Base-by-base conservation (phyloP, 2,329 filamentous ascomycete species). In the Coccinonectria pachysandricola region DNA sequence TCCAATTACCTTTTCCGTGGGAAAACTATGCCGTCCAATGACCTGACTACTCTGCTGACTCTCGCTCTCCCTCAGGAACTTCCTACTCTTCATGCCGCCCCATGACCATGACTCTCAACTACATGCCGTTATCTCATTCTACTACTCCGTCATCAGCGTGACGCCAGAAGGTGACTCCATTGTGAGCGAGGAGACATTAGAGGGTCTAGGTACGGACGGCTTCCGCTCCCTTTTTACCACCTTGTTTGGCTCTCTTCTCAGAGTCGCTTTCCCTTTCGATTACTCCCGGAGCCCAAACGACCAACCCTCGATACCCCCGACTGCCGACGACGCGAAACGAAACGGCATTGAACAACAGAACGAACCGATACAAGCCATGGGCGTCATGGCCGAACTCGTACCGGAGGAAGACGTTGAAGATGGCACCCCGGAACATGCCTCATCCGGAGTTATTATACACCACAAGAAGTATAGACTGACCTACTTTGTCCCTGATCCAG, bases 141-240 rank as follows among this genome's bases (percentile, higher is more conserved):
- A 94, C 57, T 79, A 82, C 32, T 80, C 85, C 24, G 83, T 88
- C 42, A 77, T 92, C 50, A 86, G 82, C 56, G 68, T 98, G 52
- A 94, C 84, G 48, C 68, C 85, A 35, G 91, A 98, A 67, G 91
- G 91, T 55, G 91, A 96, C 62, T 91, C 91, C 43, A 70, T 83
- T 47, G 78, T 96, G 47, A 84, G 79, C 63, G 87, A 93, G 62
- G 85, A 94, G 54, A 80, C 79, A 52, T 72, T 94, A 50, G 75
- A 93, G 68, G 83, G 87, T 62, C 67, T 93, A 87, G 88, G 88
- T 94, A 95, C 70, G 74, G 68, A 67, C 54, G 63, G 60, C 57
- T 51, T 50, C 42, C 48, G 49, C 45, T 54, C 49, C 39, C 70
- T 86, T 71, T 62, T 79, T 56, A 68, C 73, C 56, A 66, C 71